Evolutionary conservation across 306 rosid genomes (phyloP), one percentile per base, ranked within the genome.

Genomic region (Dryas drummondii): DNA sequence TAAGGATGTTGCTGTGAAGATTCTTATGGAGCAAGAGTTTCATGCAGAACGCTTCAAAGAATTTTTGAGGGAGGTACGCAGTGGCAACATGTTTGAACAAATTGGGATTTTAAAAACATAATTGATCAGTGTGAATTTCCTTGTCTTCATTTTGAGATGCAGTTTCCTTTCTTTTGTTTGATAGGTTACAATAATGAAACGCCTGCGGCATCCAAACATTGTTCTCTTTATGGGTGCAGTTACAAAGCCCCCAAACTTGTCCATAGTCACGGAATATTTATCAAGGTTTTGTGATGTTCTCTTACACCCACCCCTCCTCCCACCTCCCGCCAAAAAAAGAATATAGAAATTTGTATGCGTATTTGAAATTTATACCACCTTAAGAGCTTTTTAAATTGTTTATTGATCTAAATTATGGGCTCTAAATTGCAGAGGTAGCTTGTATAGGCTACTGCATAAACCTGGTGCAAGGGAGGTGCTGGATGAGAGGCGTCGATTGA

Each of bases 141-240:
- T 12, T 50, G 53, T 41, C 68, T 55, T 83, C 62, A 79, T 84
- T 46, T 75, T 80, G 65, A 71, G 53, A 70, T 80, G 7, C 66
- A 63, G 68, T 76, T 71, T 71, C 67, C 32, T 71, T 73, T 79
- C 50, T 72, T 74, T 67, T 80, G 56, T 81, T 80, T 84, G 65
- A 54, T 81, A 96, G 99, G 98, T 96, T 85, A 85, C 99, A 52
- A 96, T 96, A 83, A 92, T 96, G 99, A 96, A 92, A 80, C 86
- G 83, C 46, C 76, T 96, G 76, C 92, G 97, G 74, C 99, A 96
- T 90, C 99, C 99, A 48, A 96, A 96, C 73, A 96, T 96, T 55
- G 99, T 96, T 79, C 88, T 96, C 75, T 90, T 90, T 70, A 96
- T 96, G 99, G 99, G 99, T 22, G 99, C 99, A 48, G 99, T 96